Conservation (phyloP, 331 rosid species). For the Erythrophleum ivorense region DNA sequence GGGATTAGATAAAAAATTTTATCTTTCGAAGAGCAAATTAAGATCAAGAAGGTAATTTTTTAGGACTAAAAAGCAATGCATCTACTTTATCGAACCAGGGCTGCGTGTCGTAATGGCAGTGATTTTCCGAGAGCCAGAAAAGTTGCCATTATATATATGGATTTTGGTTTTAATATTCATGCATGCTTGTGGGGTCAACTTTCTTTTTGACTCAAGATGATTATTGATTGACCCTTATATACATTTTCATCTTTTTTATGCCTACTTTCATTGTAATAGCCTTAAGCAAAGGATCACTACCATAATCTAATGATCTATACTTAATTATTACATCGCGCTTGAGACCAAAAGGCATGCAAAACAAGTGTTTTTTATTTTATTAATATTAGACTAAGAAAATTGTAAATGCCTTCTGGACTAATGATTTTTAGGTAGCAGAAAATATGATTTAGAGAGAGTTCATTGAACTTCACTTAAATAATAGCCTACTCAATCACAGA, state of each 20-base stretch:
- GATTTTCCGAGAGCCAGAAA: not conserved
- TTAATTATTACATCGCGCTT: not conserved
- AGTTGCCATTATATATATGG: not conserved
- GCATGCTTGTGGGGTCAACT: conserved; percentile 11
- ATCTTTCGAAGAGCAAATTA: not conserved
- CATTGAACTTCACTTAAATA: conserved; percentile 15
- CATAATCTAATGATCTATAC: conserved; percentile 22
- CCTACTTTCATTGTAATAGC: conserved; percentile 18
- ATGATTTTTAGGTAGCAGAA: conserved; percentile 2
- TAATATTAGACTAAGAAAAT: not conserved
- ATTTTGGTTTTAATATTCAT: conserved; percentile 10
- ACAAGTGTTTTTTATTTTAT: not conserved
- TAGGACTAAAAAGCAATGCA: not conserved
- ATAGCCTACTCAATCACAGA: not conserved
- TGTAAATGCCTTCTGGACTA: not conserved
- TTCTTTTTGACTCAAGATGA: conserved; percentile 25
- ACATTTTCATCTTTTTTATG: not conserved
- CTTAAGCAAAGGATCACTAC: conserved; percentile 33
- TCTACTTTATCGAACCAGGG: conserved; percentile 16
- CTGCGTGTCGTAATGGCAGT: not conserved
- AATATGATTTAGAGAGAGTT: not conserved
- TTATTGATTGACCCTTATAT: conserved; percentile 25
- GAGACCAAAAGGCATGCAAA: conserved; percentile 12
- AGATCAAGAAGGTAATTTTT: not conserved
- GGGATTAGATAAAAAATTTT: not conserved